A percentile compares a stretch with the other conserved stretches of the same genome.
phyloP scores from a whole-genome alignment of 768 basidiomycete genomes.

The Leccinum truebloodii region DNA sequence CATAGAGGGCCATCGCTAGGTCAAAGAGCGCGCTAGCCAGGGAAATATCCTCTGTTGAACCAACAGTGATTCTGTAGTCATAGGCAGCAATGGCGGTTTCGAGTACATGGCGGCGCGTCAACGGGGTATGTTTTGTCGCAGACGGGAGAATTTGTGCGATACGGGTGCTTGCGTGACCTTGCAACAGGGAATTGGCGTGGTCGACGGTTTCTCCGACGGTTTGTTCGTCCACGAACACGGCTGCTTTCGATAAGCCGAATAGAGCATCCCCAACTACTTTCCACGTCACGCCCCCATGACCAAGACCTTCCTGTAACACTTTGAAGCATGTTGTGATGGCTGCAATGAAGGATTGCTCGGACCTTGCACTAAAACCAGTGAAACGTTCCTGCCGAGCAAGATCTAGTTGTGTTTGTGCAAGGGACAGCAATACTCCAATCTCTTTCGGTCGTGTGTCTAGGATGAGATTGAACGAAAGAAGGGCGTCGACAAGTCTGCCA shows the following conservation, averaged over 20 bases:
- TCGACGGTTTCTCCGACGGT: slow-evolving; percentile 37
- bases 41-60: slow-evolving; percentile 48
- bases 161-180: slow-evolving; percentile 41
- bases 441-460: slow-evolving; percentile 60
- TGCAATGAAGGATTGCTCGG: slow-evolving; percentile 70
- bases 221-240: slow-evolving; percentile 48
- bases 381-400: slow-evolving; percentile 64
- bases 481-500: slow-evolving; percentile 74
- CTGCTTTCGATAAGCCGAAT: slow-evolving; percentile 58
- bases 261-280: slow-evolving; percentile 80
- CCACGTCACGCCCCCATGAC: slow-evolving; percentile 78
- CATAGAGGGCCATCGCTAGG: slow-evolving; percentile 61
- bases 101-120: slow-evolving; percentile 41
- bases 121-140: slow-evolving; percentile 20
- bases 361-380: slow-evolving; percentile 73
- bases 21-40: slow-evolving; percentile 73
- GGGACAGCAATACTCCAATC: slow-evolving; percentile 66
- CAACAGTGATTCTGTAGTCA: slow-evolving; percentile 60
- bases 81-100: slow-evolving; percentile 60
- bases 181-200: slow-evolving; percentile 40
- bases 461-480: slow-evolving; percentile 60
- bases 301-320: slow-evolving; percentile 51
- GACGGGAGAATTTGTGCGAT: slow-evolving; percentile 42
- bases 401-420: slow-evolving; percentile 72
- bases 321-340: slow-evolving; percentile 54